phyloP scores from a whole-genome alignment of 345 rosid genomes.

The Hibiscus trionum region DNA sequence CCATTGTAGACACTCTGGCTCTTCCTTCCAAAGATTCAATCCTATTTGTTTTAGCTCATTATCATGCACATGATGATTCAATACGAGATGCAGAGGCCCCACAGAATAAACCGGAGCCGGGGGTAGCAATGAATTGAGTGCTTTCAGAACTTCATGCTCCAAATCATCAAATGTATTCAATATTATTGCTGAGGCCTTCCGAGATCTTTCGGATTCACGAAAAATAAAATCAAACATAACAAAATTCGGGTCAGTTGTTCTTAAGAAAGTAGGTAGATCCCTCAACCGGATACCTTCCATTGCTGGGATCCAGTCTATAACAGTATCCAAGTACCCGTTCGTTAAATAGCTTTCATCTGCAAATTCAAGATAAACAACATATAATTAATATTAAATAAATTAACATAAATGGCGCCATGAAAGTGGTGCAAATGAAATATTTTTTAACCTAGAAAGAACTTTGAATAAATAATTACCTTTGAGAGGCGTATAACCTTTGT shows the following conservation, averaged over 20 bases:
- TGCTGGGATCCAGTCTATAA: constrained; percentile 38
- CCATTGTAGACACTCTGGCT: constrained; percentile 40
- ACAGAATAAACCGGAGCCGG: constrained; percentile 29
- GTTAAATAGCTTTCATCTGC: constrained; percentile 39
- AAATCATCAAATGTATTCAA: constrained; percentile 40
- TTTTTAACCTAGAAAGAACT: not conserved
- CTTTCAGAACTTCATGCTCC: constrained; percentile 26
- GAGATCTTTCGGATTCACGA: constrained; percentile 24
- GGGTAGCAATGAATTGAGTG: constrained; percentile 26
- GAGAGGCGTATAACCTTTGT: constrained; percentile 33
- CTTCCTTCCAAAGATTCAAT: constrained; percentile 54
- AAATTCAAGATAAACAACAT: not conserved
- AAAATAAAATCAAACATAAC: constrained; percentile 12
- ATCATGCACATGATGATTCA: constrained; percentile 16
- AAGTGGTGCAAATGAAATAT: no score
- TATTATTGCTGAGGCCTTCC: constrained; percentile 38
- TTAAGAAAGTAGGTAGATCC: constrained; percentile 38
- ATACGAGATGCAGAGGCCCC: constrained; percentile 40
- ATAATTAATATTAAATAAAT: not conserved
- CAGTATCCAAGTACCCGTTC: constrained; percentile 41
- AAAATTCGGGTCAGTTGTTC: constrained; percentile 32
- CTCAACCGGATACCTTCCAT: constrained; percentile 33
- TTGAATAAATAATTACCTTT: constrained; percentile 24
- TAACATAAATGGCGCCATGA: not conserved
- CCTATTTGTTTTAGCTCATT: constrained; percentile 17